Percentiles rank a stretch among this genome's conserved stretches.
phyloP scores from a whole-genome alignment of 441 rosid genomes.

The Pelargonium fulgidum region DNA sequence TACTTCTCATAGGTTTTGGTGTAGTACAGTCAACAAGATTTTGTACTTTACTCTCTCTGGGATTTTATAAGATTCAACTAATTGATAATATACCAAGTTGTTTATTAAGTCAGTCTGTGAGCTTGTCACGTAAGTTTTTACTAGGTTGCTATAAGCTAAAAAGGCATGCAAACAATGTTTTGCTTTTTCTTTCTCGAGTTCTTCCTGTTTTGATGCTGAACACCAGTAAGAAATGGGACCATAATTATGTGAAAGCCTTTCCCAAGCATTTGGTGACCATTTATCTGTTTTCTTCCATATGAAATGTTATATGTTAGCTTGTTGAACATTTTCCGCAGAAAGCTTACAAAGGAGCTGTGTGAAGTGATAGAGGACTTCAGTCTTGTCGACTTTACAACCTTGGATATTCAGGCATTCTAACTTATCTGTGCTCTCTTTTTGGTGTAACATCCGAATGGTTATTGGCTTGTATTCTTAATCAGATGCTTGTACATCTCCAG shows the following conservation, averaged over 20 bases:
- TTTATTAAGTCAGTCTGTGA: constrained; percentile 1
- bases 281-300: not conserved
- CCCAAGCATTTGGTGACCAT: not conserved
- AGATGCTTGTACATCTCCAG: constrained; percentile 30
- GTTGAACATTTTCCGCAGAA: constrained; percentile 38
- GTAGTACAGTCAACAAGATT: not conserved
- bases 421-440: constrained; percentile 16
- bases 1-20: not conserved
- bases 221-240: not conserved
- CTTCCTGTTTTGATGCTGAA: not conserved
- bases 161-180: not conserved
- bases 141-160: not conserved
- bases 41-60: not conserved
- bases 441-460: constrained; percentile 13
- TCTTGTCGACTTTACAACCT: constrained; percentile 74
- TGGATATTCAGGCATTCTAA: constrained; percentile 70
- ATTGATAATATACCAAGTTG: not conserved
- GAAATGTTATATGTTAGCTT: not conserved
- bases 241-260: not conserved
- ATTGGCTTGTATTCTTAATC: constrained; percentile 6
- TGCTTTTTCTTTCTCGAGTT: not conserved
- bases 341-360: constrained; percentile 79
- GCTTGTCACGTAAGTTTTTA: not conserved
- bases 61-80: not conserved
- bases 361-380: constrained; percentile 63